A percentile compares a stretch with the other conserved stretches of the same genome.
Evolutionary conservation across 1,139 yeast genomes (phyloP).

Genomic region (Hanseniaspora sp.): DNA sequence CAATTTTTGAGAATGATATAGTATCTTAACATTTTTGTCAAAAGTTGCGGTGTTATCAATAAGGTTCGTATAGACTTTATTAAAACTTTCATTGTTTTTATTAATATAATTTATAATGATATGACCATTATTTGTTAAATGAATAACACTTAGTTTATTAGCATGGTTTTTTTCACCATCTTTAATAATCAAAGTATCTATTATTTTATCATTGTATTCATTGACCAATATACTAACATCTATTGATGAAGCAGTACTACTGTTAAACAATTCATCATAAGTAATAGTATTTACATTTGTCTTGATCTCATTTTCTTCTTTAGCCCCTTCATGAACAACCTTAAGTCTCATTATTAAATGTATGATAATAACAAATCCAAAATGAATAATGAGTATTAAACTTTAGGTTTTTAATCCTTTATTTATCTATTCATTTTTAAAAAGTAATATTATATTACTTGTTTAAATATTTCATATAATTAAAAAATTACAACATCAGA

Average conservation of each 20-base stretch:
- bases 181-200: background rate
- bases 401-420: no score
- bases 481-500: background rate
- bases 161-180: background rate
- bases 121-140: conserved; percentile 3
- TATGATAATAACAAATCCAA: no score
- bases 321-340: background rate
- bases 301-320: background rate
- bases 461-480: no score
- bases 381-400: no score
- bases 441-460: no score
- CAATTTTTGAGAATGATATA: background rate
- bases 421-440: no score
- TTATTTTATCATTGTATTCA: background rate
- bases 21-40: background rate
- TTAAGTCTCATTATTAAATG: background rate
- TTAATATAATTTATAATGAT: conserved; percentile 1
- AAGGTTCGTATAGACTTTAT: conserved; percentile 9
- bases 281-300: background rate
- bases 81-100: background rate
- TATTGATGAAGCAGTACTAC: background rate
- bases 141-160: conserved; percentile 1
- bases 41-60: background rate
- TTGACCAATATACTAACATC: background rate
- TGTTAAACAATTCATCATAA: background rate